Percentiles rank a stretch among this genome's conserved stretches.
Conservation (phyloP, 441 rosid species). For the Gossypium davidsonii region DNA sequence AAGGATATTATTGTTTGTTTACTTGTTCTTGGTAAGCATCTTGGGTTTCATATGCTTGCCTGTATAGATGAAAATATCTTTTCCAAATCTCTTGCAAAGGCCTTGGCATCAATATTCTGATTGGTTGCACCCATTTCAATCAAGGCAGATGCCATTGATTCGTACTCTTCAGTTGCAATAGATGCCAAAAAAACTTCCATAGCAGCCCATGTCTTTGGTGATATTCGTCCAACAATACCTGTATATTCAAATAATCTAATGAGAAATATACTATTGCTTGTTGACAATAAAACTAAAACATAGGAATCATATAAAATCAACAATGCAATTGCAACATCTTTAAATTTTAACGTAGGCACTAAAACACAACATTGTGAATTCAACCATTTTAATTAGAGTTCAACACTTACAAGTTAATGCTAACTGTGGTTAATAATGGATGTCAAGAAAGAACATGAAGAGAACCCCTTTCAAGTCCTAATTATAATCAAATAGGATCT, state of each 20-base stretch:
- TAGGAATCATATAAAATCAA: background rate
- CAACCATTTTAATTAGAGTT: background rate
- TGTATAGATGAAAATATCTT: slow-evolving; percentile 86
- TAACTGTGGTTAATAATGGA: background rate
- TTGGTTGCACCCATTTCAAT: slow-evolving; percentile 96
- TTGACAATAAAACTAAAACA: background rate
- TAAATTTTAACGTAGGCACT: background rate
- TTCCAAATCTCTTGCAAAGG: slow-evolving; percentile 86
- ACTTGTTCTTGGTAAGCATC: background rate
- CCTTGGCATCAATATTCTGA: slow-evolving; percentile 68
- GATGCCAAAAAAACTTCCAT: slow-evolving; percentile 88
- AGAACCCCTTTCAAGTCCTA: background rate
- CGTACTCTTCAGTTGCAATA: slow-evolving; percentile 76
- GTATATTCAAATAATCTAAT: slow-evolving; percentile 14
- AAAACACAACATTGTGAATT: background rate
- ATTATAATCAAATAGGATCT: background rate
- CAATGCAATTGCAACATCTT: background rate
- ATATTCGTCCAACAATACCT: slow-evolving; percentile 98
- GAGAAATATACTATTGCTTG: slow-evolving; percentile 10
- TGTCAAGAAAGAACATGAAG: background rate
- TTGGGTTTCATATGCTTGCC: slow-evolving; percentile 32
- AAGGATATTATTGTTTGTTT: background rate
- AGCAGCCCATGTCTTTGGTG: slow-evolving; percentile 93
- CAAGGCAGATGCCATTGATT: slow-evolving; percentile 90
- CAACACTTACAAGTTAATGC: background rate